Evolutionary conservation across 2,329 filamentous ascomycete genomes (phyloP), one percentile per base, ranked within the genome.

Genomic region (Pseudocercospora vitis): DNA sequence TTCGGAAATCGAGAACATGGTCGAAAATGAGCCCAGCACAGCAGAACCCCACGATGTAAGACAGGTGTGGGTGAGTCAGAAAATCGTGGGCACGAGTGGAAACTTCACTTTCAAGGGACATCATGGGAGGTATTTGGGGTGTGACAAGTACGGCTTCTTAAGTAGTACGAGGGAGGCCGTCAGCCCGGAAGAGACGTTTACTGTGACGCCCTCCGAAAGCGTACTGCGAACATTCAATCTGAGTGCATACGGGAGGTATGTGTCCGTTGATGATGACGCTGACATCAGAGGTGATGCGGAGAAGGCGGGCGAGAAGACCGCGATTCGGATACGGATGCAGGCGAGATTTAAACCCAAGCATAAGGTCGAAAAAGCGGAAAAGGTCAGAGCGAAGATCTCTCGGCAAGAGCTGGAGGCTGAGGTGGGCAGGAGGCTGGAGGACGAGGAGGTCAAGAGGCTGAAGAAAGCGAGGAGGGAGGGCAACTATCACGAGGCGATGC

Each of bases 21-120:
- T 96, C 56, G 91, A 96, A 53, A 84, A 79, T 21, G 87, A 95
- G 68, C 82, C 89, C 2, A 71, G 80, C n/a, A 96, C 85, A 4
- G 90, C 92, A 7, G 94, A 99, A 74, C 94, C 94, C 46, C 91
- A 96, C 71, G 91, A 97, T 70, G 91, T 97, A 56, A 80, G 92
- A 56, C 91, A 96, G 75, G 94, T 99, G 12, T 99, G 92, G 89
- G 83, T 97, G 60, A 90, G 89, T 56, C 95, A 88, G 63, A 82
- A 81, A 61, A 86, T 96, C 9, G 82, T 86, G 0, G 92, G 92
- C 3, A 92, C 88, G 1, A 89, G 95, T 59, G 80, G 81, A 28
- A 63, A 60, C 3, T 86, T 89, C 63, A 87, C 88, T 53, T 88
- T 99, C 71, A 96, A 96, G 73, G 89, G 90, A 0, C 88, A 92